Evolutionary conservation across 2,329 filamentous ascomycete species (phyloP), one percentile per base, ranked within the genome.

Genomic region (Clonostachys solani): DNA sequence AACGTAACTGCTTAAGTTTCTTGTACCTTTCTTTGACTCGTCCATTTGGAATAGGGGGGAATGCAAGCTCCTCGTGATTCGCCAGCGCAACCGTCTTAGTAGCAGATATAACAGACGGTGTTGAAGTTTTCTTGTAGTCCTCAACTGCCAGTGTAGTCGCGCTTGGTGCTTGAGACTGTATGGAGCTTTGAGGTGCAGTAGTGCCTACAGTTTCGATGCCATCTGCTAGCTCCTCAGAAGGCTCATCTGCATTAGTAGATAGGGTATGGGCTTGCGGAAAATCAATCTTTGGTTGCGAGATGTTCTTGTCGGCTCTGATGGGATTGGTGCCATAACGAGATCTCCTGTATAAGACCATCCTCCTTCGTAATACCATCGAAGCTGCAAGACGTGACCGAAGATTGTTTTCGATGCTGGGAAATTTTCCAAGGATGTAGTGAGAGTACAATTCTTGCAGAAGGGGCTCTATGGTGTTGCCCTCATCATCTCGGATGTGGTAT

Each of bases 301-400:
- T 5, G 18, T 19, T 19, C 18, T 19, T 19, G 18, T 19, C 18
- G 18, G 18, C 18, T 5, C 18, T 19, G 10, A 51, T 51, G 2
- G 45, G 15, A 13, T 34, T 38, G 12, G 19, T 50, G 6, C 36
- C 46, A 12, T 52, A 44, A 1, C 49, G 50, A 38, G 17, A 12
- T 42, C 48, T 49, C 8, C 49, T 9, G 18, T 56, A 49, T 4
- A 53, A 29, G 6, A 56, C 45, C 4, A 41, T 40, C 37, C 51
- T 56, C 9, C 51, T 46, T 4, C 48, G 40, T 5, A 53, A 12
- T 1, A 54, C 6, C 54, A 56, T 56, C 0, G 47, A 16, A 1
- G 34, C 6, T 6, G 47, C 50, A 5, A 56, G 49, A 8, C 50
- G 46, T 6, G 48, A 15, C 7, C 42, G 48, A 12, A 56, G 43